Percentiles rank a stretch among this genome's conserved stretches.
Conservation (phyloP, 176 grass and related monocot genomes). For the Aegilops speltoides region DNA sequence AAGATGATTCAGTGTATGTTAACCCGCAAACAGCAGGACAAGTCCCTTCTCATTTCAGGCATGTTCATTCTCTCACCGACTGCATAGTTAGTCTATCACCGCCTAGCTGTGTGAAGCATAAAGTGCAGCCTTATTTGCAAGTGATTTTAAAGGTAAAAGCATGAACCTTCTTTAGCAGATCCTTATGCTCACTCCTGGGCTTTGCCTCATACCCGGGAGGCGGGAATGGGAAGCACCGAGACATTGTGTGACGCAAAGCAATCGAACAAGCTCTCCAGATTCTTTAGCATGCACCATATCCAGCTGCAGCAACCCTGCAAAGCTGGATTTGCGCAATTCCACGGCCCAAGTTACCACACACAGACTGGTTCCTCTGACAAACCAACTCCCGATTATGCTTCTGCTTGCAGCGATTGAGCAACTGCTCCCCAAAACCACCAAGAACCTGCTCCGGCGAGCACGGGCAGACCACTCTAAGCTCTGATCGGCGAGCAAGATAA, state of each 20-base stretch:
- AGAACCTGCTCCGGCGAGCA: neutral
- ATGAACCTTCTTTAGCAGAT: slow-evolving; percentile 55
- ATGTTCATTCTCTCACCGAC: neutral
- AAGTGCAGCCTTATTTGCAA: slow-evolving; percentile 1
- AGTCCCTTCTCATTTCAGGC: neutral
- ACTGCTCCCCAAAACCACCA: neutral
- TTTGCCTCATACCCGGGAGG: slow-evolving; percentile 45
- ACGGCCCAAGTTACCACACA: neutral
- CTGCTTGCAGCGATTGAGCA: neutral
- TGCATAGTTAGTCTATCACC: neutral
- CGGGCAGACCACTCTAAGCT: neutral
- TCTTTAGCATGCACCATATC: slow-evolving; percentile 40
- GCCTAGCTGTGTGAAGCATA: neutral
- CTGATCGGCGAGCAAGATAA: neutral
- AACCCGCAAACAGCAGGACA: neutral
- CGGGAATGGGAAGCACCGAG: slow-evolving; percentile 51
- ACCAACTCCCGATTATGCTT: neutral
- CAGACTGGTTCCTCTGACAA: neutral
- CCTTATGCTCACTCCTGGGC: slow-evolving; percentile 23
- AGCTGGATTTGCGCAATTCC: neutral
- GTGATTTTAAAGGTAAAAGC: neutral
- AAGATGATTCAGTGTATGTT: neutral
- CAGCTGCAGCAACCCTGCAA: neutral
- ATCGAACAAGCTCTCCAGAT: neutral
- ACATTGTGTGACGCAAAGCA: slow-evolving; percentile 31